Conservation (phyloP, 306 rosid genomes). For the Spatholobus suberectus region DNA sequence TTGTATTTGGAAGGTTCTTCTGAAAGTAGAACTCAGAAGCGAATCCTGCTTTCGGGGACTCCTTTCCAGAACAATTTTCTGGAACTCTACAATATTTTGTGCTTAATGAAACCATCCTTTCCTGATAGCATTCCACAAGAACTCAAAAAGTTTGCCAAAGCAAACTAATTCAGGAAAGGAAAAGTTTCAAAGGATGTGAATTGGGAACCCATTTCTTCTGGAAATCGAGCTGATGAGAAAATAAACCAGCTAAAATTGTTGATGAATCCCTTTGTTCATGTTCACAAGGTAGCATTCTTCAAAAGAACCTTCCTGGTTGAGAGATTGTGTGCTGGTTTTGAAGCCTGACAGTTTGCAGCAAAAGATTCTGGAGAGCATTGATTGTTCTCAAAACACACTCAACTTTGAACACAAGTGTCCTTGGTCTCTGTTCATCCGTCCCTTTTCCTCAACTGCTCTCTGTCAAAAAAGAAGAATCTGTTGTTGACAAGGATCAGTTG, state of each 20-base stretch:
- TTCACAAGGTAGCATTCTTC: slow-evolving; percentile 51
- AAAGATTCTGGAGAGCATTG: slow-evolving; percentile 34
- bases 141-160: slow-evolving; percentile 43
- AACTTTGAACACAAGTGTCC: slow-evolving; percentile 36
- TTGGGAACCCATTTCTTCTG: slow-evolving; percentile 13
- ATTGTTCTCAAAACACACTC: not conserved
- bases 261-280: slow-evolving; percentile 52
- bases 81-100: slow-evolving; percentile 43
- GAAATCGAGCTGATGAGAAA: not conserved
- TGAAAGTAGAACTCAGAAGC: slow-evolving; percentile 21
- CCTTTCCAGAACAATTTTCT: slow-evolving; percentile 55
- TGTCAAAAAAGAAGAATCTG: slow-evolving; percentile 34
- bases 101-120: slow-evolving; percentile 45
- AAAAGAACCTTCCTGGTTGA: slow-evolving; percentile 49
- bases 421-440: slow-evolving; percentile 52
- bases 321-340: slow-evolving; percentile 42
- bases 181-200: not conserved
- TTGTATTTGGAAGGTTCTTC: slow-evolving; percentile 44
- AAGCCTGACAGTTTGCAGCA: slow-evolving; percentile 39
- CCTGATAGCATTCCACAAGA: slow-evolving; percentile 14
- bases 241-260: slow-evolving; percentile 39
- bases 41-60: slow-evolving; percentile 54
- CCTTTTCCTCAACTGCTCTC: slow-evolving; percentile 31
- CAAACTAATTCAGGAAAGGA: not conserved
- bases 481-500: slow-evolving; percentile 8